Percentiles rank a stretch among this genome's conserved stretches.
These are phyloP conservation scores for Linaria vulgaris DNA, from an alignment of 257 asterid species.

Conservation along the genomic window DNA sequence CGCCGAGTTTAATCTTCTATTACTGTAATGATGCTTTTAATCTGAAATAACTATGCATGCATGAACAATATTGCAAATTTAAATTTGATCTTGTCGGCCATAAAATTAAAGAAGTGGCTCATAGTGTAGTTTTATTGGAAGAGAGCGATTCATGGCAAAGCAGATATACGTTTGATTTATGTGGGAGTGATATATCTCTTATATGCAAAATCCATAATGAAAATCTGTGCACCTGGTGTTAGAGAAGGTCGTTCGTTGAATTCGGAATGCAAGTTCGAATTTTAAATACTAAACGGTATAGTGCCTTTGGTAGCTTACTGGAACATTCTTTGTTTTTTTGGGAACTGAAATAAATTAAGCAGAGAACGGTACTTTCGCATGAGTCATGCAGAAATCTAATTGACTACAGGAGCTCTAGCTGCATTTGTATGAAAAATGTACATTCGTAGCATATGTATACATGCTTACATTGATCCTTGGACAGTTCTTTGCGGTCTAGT, in stretches of 20 bases:
- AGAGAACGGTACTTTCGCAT: neutral
- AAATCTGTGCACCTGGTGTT: neutral
- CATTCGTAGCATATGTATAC: conserved; percentile 3
- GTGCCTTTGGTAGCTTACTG: neutral
- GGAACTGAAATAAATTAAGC: conserved; percentile 10
- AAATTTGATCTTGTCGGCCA: neutral
- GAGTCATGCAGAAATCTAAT: neutral
- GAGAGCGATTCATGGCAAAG: conserved; percentile 7
- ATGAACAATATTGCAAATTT: too few relatives aligned
- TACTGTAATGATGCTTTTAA: conserved; percentile 5
- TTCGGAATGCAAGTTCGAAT: neutral
- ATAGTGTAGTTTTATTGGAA: neutral
- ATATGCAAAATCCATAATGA: neutral
- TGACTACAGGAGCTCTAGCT: neutral
- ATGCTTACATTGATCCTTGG: neutral
- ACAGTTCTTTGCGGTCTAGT: neutral
- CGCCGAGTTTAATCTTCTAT: neutral
- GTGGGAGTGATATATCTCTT: neutral
- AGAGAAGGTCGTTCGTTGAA: too few relatives aligned
- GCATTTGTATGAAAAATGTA: neutral
- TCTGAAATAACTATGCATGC: neutral
- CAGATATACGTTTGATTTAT: neutral
- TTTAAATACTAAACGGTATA: neutral
- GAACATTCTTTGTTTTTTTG: neutral
- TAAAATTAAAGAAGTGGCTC: conserved; percentile 15